phyloP scores from a whole-genome alignment of 2,329 filamentous ascomycete genomes.

The Uncinocarpus reesii region DNA sequence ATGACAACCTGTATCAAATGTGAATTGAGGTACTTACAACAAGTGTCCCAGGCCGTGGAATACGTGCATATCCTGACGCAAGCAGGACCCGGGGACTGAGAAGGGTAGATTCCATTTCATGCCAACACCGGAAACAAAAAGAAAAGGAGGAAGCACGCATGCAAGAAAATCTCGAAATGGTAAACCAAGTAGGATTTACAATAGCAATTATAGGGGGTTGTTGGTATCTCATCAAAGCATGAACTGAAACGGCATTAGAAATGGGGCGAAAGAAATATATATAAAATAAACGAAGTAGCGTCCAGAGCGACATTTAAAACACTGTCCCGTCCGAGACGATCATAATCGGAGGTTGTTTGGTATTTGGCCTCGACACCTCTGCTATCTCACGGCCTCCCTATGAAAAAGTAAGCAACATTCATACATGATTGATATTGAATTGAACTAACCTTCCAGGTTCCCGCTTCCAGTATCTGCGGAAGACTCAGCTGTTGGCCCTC shows the following conservation, averaged over 20 bases:
- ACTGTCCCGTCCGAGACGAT: constrained; percentile 95
- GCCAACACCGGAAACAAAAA: no score
- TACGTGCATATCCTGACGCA: background rate
- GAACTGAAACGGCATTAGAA: background rate
- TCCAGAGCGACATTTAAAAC: constrained; percentile 49
- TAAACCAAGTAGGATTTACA: background rate
- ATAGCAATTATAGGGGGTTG: no score
- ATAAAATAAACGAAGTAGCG: background rate
- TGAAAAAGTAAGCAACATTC: constrained; percentile 21
- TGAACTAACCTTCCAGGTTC: constrained; percentile 82
- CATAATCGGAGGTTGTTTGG: constrained; percentile 90
- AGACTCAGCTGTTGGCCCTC: constrained; percentile 63
- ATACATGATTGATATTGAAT: background rate
- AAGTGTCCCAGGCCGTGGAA: background rate
- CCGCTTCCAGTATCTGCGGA: constrained; percentile 86
- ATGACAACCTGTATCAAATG: background rate
- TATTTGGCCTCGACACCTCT: constrained; percentile 89
- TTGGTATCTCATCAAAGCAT: background rate
- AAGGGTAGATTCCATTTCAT: background rate
- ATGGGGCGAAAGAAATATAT: background rate
- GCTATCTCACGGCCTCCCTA: constrained; percentile 89
- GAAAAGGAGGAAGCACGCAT: background rate
- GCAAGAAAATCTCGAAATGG: background rate
- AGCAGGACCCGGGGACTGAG: background rate
- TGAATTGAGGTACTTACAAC: background rate